These are phyloP conservation scores for Starmerella davenportii DNA, from an alignment of 805 yeast genomes.

Conservation along the genomic window DNA sequence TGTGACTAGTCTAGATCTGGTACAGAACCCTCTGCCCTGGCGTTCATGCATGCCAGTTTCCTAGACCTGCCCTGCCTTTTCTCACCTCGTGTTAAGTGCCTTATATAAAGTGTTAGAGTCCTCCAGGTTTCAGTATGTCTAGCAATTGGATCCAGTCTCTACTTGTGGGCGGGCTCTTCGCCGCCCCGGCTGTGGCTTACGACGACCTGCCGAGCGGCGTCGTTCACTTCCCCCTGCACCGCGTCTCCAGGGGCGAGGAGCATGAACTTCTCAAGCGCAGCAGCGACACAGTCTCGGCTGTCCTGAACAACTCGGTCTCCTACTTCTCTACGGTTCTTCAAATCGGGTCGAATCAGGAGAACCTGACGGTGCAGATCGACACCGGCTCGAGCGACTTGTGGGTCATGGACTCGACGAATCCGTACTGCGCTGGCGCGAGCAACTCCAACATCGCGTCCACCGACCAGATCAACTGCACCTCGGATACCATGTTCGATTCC, in stretches of 20 bases:
- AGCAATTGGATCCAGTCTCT: no score
- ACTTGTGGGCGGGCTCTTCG: no score
- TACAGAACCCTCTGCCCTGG: no score
- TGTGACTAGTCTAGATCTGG: no score
- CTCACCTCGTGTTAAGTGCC: no score
- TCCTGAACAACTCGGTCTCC: slow-evolving; percentile 16
- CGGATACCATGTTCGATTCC: slow-evolving; percentile 16
- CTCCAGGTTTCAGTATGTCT: no score
- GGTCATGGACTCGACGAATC: slow-evolving; percentile 35
- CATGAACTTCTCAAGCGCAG: slow-evolving; percentile 1
- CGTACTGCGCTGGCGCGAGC: slow-evolving; percentile 23
- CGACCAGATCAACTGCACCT: slow-evolving; percentile 14
- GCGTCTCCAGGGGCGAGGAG: slow-evolving; percentile 1
- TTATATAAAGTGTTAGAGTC: no score
- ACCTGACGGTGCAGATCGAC: slow-evolving; percentile 39
- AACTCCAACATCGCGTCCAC: not conserved
- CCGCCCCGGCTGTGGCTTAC: not conserved
- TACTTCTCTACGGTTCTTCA: slow-evolving; percentile 21
- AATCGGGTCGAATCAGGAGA: slow-evolving; percentile 42
- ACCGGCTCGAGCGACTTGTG: slow-evolving; percentile 67
- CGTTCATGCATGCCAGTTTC: no score
- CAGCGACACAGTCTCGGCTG: slow-evolving; percentile 13
- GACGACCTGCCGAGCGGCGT: slow-evolving; percentile 10
- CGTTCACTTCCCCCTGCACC: slow-evolving; percentile 8
- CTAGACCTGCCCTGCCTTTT: no score